Percentiles rank a stretch among this genome's conserved stretches.
These are phyloP conservation scores for Smittium culicis DNA, from an alignment of 371 early-diverging fungal species.

Conservation along the genomic window DNA sequence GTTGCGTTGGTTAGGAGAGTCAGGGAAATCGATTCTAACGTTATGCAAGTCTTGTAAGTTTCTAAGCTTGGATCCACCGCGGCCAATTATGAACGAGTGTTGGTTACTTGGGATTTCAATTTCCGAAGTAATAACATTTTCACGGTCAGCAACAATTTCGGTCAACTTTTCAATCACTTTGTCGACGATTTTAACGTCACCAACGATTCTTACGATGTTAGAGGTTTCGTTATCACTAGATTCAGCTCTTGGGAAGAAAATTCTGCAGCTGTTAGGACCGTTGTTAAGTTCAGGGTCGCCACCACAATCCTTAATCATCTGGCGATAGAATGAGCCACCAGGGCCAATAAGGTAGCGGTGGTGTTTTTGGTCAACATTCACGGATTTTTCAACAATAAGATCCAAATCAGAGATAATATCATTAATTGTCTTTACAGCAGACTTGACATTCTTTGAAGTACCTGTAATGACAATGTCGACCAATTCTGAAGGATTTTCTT, in stretches of 20 bases:
- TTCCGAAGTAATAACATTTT: constrained; percentile 30
- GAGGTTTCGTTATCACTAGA: constrained; percentile 5
- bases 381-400: constrained; percentile 31
- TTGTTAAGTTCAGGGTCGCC: constrained; percentile 36
- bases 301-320: constrained; percentile 46
- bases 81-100: constrained; percentile 46
- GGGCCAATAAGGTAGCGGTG: constrained; percentile 69
- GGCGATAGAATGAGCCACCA: constrained; percentile 48
- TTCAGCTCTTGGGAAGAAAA: constrained; percentile 36
- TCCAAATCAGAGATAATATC: constrained; percentile 40
- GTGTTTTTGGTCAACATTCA: constrained; percentile 42
- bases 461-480: constrained; percentile 47
- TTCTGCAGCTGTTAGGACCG: constrained; percentile 33
- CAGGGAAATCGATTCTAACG: constrained; percentile 45
- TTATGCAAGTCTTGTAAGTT: constrained; percentile 36
- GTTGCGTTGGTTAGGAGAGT: constrained; percentile 7
- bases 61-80: constrained; percentile 40
- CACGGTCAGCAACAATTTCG: constrained; percentile 34
- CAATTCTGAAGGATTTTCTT: background rate
- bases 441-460: constrained; percentile 36
- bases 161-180: constrained; percentile 36
- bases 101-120: constrained; percentile 39
- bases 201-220: constrained; percentile 34
- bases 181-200: constrained; percentile 39
- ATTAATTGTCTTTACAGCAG: constrained; percentile 38